Evolutionary conservation across 768 basidiomycete genomes (phyloP).

Genomic region (Rhizopogon vesiculosus): DNA sequence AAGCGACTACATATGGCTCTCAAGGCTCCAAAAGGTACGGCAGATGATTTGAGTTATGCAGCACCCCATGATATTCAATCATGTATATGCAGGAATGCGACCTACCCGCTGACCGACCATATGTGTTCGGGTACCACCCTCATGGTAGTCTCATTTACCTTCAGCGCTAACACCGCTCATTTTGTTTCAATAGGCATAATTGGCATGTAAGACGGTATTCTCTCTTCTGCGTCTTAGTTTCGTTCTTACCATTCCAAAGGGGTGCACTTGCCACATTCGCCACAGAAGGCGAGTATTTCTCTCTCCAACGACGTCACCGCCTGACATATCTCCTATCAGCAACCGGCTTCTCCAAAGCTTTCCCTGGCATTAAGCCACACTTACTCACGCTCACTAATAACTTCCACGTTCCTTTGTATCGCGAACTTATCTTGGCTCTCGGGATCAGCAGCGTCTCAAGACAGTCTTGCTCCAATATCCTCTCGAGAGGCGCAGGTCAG

Average conservation of each 20-base stretch:
- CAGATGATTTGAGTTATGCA: background rate
- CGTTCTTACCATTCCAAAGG: constrained; percentile 39
- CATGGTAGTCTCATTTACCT: constrained; percentile 49
- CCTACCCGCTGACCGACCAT: constrained; percentile 86
- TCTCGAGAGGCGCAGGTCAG: constrained; percentile 52
- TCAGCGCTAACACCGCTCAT: constrained; percentile 2
- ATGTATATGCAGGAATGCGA: constrained; percentile 58
- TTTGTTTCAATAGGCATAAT: constrained; percentile 70
- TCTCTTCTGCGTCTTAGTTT: background rate
- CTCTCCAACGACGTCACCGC: background rate
- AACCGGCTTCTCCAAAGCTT: constrained; percentile 84
- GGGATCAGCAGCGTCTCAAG: constrained; percentile 95
- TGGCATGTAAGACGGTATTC: constrained; percentile 69
- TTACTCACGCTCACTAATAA: constrained; percentile 88
- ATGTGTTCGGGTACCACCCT: constrained; percentile 98
- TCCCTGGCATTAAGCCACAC: constrained; percentile 91
- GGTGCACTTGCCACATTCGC: constrained; percentile 95
- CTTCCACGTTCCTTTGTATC: constrained; percentile 89
- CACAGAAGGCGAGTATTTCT: constrained; percentile 65
- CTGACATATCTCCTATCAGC: constrained; percentile 37
- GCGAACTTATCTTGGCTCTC: constrained; percentile 81
- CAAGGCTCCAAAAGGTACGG: constrained; percentile 48
- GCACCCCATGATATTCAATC: background rate
- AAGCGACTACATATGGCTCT: background rate
- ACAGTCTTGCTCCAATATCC: constrained; percentile 83